These are phyloP conservation scores for Trichodelitschia bisporula DNA, from an alignment of 495 filamentous ascomycete species.

Conservation along the genomic window DNA sequence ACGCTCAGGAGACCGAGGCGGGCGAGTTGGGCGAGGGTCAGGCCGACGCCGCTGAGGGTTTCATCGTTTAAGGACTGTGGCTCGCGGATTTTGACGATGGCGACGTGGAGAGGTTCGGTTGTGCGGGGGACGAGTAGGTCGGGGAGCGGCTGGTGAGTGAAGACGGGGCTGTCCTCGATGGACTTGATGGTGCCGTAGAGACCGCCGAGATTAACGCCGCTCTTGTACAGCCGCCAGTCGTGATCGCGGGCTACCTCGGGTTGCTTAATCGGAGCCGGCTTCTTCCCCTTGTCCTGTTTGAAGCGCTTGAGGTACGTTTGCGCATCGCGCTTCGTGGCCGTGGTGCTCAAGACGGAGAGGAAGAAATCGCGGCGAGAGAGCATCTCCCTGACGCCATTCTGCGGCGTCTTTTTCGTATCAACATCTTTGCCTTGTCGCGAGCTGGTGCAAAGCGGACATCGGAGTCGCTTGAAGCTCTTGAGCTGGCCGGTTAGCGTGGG, in stretches of 20 bases:
- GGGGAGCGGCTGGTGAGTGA: slow-evolving; percentile 20
- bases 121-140: slow-evolving; percentile 1
- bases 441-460: too few species aligned
- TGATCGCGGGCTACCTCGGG: not conserved
- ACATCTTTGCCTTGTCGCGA: too few species aligned
- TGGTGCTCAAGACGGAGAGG: slow-evolving; percentile 38
- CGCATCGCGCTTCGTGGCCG: slow-evolving; percentile 75
- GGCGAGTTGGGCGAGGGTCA: slow-evolving; percentile 59
- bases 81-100: slow-evolving; percentile 60
- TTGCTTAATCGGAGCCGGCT: not conserved
- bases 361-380: slow-evolving; percentile 1
- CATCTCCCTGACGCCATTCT: too few species aligned
- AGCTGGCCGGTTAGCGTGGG: too few species aligned
- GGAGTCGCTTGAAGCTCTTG: too few species aligned
- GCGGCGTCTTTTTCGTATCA: too few species aligned
- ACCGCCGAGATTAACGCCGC: slow-evolving; percentile 32
- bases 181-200: slow-evolving; percentile 34
- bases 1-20: slow-evolving; percentile 59
- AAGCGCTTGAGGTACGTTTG: slow-evolving; percentile 69
- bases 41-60: slow-evolving; percentile 48
- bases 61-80: slow-evolving; percentile 42
- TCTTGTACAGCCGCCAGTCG: not conserved
- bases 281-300: slow-evolving; percentile 1
- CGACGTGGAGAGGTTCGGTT: slow-evolving; percentile 33
- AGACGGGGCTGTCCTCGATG: slow-evolving; percentile 37